Base-by-base conservation (phyloP, 768 basidiomycete species). In the Mrakia blollopis region DNA sequence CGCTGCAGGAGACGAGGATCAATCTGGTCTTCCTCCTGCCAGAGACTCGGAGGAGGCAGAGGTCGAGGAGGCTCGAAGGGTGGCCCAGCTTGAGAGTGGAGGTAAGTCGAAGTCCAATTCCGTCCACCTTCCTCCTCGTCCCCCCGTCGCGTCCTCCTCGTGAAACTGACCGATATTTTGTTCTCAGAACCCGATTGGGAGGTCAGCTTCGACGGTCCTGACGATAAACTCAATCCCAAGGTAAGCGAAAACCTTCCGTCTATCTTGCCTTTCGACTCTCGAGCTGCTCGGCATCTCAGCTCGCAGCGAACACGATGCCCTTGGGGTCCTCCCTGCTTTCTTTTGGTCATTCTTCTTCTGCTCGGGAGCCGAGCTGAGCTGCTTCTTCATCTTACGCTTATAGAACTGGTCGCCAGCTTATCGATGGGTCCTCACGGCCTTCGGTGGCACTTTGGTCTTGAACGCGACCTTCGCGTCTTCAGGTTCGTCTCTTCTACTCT, bases 401-500 rank as follows among this genome's bases (percentile, higher is more conserved):
- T 47, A 73, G 68, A 74, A 74, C 73, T 75, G 73, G 77, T 67
- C 54, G 18, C 7, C 32, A 11, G 30, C 23, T 13, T 78, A 74
- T 28, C 54, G 77, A 47, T 83, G 81, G 82, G 65, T 57, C 5
- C 39, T 82, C 7, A 82, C 82, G 0, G 80, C 23, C 0, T 32
- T 82, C 25, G 79, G 78, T 10, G 82, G 82, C 7, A 14, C 80
- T 1, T 78, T 83, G 52, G 81, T 83, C 11, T 62, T 83, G 35
- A 83, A 83, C 65, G 79, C 80, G 0, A 82, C 82, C 0, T 83
- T 83, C 67, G 81, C 81, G 14, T 82, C 81, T 0, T 79, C 79
- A 3, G 82, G 80, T 0, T 81, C 81, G 0, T 80, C 79, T 52
- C 63, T 81, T n/a, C 75, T 28, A n/a, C n/a, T n/a, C n/a, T n/a